Base-by-base conservation (phyloP, 2,329 filamentous ascomycete species). In the Fusarium sublunatum region DNA sequence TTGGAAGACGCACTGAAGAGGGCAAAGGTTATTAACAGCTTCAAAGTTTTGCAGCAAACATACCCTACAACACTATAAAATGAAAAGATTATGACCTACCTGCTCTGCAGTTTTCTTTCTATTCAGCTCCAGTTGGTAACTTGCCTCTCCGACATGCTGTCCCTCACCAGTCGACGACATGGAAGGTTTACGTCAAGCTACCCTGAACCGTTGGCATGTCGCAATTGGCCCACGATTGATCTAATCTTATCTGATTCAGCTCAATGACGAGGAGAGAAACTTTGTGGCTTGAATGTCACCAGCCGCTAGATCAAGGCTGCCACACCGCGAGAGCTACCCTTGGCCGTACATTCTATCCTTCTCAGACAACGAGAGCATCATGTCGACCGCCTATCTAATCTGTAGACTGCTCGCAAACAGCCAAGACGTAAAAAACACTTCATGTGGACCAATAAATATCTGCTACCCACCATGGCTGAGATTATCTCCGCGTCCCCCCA, bases 211-310 rank as follows among this genome's bases (percentile, higher is more conserved):
- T 11, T 1, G 5, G 12, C 12, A 32, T 32, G 11, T 32, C n/a
- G 19, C 3, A 19, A 19, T 19, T 19, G 19, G 19, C 19, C 22
- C 24, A n/a, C 8, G 7, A 47, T 29, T 46, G 31, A 55, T 60
- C 48, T 60, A 39, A 60, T 60, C 56, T 61, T 48, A 61, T 61
- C 55, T 39, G 57, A 60, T 60, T n/a, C n/a, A 24, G 26, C 8
- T 22, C 4, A n/a, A 29, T 6, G 7, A 44, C 26, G 12, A 10
- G 15, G 19, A 28, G 26, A 4, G 29, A n/a, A 31, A 5, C 4
- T 10, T 38, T 39, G 41, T 26, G 24, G 47, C 15, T 9, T 26
- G 6, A 1, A 32, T 40, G 13, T 8, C 25, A 28, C 31, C 26
- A 39, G 8, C 13, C 29, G 26, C 25, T 4, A 42, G 9, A 5